A percentile compares a stretch with the other conserved stretches of the same genome.
These are phyloP conservation scores for Sungouiella blattae DNA, from an alignment of 805 yeast genomes.

Conservation along the genomic window DNA sequence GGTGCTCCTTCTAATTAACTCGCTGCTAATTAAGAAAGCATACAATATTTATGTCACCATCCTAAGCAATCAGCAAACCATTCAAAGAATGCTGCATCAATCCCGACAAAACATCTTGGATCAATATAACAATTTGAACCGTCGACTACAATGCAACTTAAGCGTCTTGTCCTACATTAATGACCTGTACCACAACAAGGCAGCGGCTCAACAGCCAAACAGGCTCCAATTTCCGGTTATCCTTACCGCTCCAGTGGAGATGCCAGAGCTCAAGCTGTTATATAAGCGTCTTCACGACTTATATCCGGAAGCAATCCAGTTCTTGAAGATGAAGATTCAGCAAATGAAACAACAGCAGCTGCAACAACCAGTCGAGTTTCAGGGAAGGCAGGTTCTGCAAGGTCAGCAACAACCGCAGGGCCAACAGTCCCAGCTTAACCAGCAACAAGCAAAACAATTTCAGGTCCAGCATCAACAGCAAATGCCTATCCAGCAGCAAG, in stretches of 20 bases:
- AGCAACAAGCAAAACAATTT: slow-evolving; percentile 8
- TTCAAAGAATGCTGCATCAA: slow-evolving; percentile 30
- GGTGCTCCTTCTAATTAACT: slow-evolving; percentile 38
- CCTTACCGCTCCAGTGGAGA: slow-evolving; percentile 51
- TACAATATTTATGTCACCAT: slow-evolving; percentile 32
- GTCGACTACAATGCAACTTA: slow-evolving; percentile 41
- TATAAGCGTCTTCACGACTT: slow-evolving; percentile 47
- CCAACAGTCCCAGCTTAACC: slow-evolving; percentile 8
- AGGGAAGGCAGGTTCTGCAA: slow-evolving; percentile 3
- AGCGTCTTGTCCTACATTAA: slow-evolving; percentile 37
- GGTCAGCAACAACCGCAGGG: slow-evolving; percentile 5
- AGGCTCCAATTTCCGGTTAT: slow-evolving; percentile 43
- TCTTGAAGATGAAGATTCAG: slow-evolving; percentile 32
- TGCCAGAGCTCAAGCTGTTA: slow-evolving; percentile 49
- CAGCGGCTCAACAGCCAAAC: slow-evolving; percentile 22
- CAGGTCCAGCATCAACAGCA: slow-evolving; percentile 12
- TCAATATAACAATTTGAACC: slow-evolving; percentile 37
- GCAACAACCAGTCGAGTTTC: slow-evolving; percentile 7
- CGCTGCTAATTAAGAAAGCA: slow-evolving; percentile 41
- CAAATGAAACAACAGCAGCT: slow-evolving; percentile 32
- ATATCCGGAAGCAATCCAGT: slow-evolving; percentile 53
- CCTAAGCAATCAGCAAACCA: slow-evolving; percentile 32
- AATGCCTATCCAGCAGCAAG: slow-evolving; percentile 2
- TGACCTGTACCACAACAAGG: slow-evolving; percentile 34
- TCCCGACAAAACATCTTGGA: slow-evolving; percentile 31